Evolutionary conservation across 805 yeast genomes (phyloP).

Genomic region (Saturnispora silvae): DNA sequence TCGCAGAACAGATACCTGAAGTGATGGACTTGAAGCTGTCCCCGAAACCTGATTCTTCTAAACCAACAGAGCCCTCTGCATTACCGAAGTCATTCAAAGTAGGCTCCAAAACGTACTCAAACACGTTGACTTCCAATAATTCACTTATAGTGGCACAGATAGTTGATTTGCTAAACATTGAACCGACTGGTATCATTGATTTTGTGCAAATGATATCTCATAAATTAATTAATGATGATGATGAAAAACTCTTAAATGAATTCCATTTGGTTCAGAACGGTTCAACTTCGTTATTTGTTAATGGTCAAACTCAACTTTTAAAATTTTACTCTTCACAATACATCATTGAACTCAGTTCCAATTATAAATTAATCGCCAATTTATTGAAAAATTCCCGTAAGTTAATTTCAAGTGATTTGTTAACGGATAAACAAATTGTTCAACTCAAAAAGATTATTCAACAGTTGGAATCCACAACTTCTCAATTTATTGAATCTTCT

Average conservation of each 20-base stretch:
- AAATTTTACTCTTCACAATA: constrained; percentile 5
- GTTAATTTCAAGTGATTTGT: neutral
- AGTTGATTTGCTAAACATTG: neutral
- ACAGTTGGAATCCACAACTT: neutral
- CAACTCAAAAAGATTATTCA: neutral
- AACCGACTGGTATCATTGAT: neutral
- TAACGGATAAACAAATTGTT: neutral
- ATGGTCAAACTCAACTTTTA: constrained; percentile 1
- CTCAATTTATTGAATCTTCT: constrained; percentile 24
- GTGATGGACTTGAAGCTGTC: neutral
- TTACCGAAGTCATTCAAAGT: constrained; percentile 2
- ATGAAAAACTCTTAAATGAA: neutral
- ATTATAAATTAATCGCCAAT: constrained; percentile 1
- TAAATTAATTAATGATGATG: neutral
- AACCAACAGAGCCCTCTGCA: neutral
- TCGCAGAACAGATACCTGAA: neutral
- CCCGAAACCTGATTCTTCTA: neutral
- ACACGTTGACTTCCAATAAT: neutral
- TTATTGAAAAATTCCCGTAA: constrained; percentile 1
- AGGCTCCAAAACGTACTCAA: neutral
- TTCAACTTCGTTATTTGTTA: neutral
- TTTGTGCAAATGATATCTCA: neutral
- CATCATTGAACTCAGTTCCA: constrained; percentile 1
- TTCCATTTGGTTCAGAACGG: neutral
- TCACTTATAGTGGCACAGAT: neutral